Conservation (phyloP, 2,329 filamentous ascomycete genomes). For the Talaromyces sp. region DNA sequence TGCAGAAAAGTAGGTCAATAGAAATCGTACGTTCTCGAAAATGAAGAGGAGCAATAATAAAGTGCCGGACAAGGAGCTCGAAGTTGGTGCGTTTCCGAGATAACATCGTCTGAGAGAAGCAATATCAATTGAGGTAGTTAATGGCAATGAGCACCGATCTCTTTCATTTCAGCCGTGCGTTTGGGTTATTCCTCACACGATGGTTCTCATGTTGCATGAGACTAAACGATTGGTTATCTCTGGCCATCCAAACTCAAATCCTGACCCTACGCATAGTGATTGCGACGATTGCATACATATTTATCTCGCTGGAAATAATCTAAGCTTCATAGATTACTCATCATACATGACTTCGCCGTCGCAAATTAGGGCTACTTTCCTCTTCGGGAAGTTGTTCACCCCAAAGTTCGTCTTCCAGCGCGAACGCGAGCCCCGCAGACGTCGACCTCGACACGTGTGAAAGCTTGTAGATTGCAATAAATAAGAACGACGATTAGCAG, state of each 20-base stretch:
- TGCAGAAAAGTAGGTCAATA: background rate
- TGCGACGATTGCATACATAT: no score
- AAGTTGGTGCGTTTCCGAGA: background rate
- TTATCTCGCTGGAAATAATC: no score
- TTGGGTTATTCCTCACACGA: no score
- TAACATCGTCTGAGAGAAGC: background rate
- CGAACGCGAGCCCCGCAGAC: background rate
- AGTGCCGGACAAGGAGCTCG: background rate
- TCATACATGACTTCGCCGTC: background rate
- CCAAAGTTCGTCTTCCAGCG: background rate
- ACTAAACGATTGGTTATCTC: background rate
- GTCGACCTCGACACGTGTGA: no score
- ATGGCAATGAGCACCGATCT: background rate
- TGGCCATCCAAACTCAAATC: no score
- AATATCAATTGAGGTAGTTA: background rate
- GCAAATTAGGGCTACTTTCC: background rate
- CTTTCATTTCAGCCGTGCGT: no score
- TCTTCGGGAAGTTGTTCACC: background rate
- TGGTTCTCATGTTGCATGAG: background rate
- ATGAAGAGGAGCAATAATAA: background rate
- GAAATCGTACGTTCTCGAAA: background rate
- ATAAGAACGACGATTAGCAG: background rate
- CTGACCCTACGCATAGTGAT: no score
- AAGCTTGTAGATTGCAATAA: background rate
- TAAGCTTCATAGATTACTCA: background rate